Base-by-base conservation (phyloP, 73 alveolate species). In the Paramecium sexaurelia region DNA sequence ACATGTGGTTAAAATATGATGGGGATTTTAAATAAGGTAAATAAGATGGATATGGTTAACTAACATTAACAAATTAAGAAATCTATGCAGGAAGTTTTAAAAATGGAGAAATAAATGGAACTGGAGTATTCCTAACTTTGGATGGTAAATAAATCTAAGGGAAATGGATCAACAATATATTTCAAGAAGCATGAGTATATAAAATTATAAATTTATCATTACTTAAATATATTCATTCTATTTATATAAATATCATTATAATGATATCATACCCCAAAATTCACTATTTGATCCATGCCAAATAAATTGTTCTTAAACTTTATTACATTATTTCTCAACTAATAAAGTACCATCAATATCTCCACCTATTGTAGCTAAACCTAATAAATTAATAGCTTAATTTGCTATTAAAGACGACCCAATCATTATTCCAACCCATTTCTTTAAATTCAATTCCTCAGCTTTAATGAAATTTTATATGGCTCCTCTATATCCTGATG, bases 21-120 rank as follows among this genome's bases (percentile, higher is more conserved):
- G 90, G 90, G 5, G 73, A 78, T 20, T 78, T 78, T 45, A 19
- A 78, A 9, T 11, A 43, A 36, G 90, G 90, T 13, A 41, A 13
- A 39, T 7, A 41, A 10, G 41, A 39, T 78, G 90, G 90, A 24
- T 39, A 29, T 78, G 90, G 90, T 40, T 19, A 39, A 41, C 22
- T 41, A 6, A 22, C 41, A 9, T 43, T 78, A 11, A 11, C 68
- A 17, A 45, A 78, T 78, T 27, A 7, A 19, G 68, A 39, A 24
- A 78, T 24, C 8, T 78, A 41, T 78, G 11, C 73, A 7, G 90
- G 90, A 0, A 6, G 9, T 0, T 78, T 78, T 78, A 7, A 7
- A 39, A 39, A 78, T 40, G 71, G 55, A 9, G 32, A 78, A 39
- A 10, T 78, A 39, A 15, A 78, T 78, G 90, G 90, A 26, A 40